Conservation (phyloP, 2,329 filamentous ascomycete species). For the Talaromyces sp. region DNA sequence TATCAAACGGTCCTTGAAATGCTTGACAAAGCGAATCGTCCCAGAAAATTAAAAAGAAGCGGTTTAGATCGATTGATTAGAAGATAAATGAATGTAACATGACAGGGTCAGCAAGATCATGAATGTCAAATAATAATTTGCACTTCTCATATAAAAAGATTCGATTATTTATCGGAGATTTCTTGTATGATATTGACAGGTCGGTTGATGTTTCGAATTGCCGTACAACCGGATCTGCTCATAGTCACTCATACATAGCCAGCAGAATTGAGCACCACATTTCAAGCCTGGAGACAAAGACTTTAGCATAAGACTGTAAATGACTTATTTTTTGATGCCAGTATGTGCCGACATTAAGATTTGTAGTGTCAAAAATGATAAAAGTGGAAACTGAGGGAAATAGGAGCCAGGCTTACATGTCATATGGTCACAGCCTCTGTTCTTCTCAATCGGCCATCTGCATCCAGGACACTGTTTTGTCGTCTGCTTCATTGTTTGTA, state of each 20-base stretch:
- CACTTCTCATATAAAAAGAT: neutral
- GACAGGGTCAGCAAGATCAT: neutral
- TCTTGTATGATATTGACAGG: neutral
- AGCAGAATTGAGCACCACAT: neutral
- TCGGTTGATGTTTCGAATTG: neutral
- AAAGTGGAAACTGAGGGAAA: neutral
- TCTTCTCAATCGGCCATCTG: neutral
- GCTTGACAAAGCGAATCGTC: neutral
- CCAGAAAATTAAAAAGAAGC: neutral
- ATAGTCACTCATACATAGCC: neutral
- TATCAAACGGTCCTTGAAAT: neutral
- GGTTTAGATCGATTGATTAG: neutral
- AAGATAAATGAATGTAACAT: neutral
- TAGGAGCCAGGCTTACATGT: neutral
- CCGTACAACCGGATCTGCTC: neutral
- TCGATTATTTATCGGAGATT: neutral
- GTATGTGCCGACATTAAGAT: neutral
- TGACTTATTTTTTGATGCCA: neutral
- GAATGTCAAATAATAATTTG: neutral
- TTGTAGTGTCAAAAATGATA: neutral
- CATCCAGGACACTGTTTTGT: neutral
- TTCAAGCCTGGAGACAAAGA: neutral
- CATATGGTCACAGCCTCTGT: slow-evolving; percentile 1
- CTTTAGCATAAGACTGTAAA: neutral
- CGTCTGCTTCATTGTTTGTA: neutral